A percentile compares a stretch with the other conserved stretches of the same genome.
Evolutionary conservation across 2,329 filamentous ascomycete genomes (phyloP).

Genomic region (Huntiella savannae): DNA sequence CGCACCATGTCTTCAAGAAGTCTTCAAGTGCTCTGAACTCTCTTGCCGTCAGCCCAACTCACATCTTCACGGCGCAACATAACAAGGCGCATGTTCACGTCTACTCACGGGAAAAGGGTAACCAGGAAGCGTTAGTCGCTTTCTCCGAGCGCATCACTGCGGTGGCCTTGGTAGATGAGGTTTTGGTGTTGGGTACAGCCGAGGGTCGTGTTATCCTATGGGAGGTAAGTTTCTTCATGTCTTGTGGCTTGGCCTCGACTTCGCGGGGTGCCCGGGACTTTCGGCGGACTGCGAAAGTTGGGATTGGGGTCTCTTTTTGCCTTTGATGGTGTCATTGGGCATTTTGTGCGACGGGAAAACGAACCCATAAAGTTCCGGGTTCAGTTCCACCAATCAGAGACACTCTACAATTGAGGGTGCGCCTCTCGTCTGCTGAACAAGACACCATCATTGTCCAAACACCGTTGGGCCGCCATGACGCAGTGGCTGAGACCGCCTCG

Average conservation of each 20-base stretch:
- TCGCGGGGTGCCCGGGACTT: no score
- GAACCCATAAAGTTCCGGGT: no score
- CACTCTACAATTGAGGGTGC: no score
- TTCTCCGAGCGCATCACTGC: slow-evolving; percentile 76
- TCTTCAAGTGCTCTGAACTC: slow-evolving; percentile 64
- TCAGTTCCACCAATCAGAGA: no score
- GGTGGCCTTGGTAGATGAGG: slow-evolving; percentile 50
- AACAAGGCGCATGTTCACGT: slow-evolving; percentile 89
- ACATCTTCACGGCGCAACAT: slow-evolving; percentile 79
- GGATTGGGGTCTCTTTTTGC: slow-evolving; percentile 8
- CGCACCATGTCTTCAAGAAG: slow-evolving; percentile 75
- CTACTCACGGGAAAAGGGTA: slow-evolving; percentile 65
- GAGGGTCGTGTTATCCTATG: slow-evolving; percentile 77
- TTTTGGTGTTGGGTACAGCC: slow-evolving; percentile 63
- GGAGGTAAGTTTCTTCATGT: slow-evolving; percentile 46
- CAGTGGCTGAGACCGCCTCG: no score
- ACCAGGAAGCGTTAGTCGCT: slow-evolving; percentile 72
- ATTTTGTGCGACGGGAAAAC: no score
- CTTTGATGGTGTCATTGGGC: background rate
- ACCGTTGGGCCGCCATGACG: no score
- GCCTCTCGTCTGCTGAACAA: background rate
- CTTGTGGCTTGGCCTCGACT: slow-evolving; percentile 5
- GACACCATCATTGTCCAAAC: background rate
- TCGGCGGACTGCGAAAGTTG: no score
- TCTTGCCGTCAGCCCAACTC: slow-evolving; percentile 59